Evolutionary conservation across 768 basidiomycete species (phyloP), one percentile per base, ranked within the genome.

Genomic region (Leccinum obscurum): DNA sequence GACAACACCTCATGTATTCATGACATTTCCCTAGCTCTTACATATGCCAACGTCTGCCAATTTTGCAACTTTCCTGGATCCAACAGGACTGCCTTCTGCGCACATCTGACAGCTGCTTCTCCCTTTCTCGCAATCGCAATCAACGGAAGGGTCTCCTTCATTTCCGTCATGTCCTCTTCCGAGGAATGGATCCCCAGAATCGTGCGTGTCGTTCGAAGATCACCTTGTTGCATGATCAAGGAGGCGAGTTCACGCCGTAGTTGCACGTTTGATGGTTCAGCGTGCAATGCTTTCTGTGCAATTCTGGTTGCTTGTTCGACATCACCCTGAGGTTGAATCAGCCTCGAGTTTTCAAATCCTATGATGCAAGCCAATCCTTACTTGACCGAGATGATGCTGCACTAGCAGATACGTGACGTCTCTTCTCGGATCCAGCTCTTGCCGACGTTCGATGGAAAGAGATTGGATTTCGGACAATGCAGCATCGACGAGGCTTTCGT

Each of bases 401-500:
- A 85, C 77, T 10, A 93, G 77, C 56, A 97, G 79, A 70, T 89
- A 85, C 49, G 87, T 81, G 35, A 92, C 86, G 62, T 91, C 83
- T 59, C 86, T 79, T 39, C 77, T 71, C 9, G 89, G 87, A 74
- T 95, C 95, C 56, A 90, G 81, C 41, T 79, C 73, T 51, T 80
- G 78, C 57, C 88, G 80, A 62, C 84, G 79, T 60, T 93, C 86
- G 17, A 87, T 68, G 0, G 93, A 83, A 24, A 94, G 77, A 0
- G 83, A 77, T 20, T 88, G 78, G 17, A 96, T 83, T 70, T 97
- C 94, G 0, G 90, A 87, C 13, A 95, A 76, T 0, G 93, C 90
- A 1, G 94, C 95, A 70, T 95, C 92, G 26, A 95, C 81, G 20
- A 97, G 81, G 37, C 81, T 82, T 35, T 89, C 86, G 66, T 96